Percentiles rank a stretch among this genome's conserved stretches.
Evolutionary conservation across 768 basidiomycete species (phyloP).

Genomic region (Phallus indusiatus): DNA sequence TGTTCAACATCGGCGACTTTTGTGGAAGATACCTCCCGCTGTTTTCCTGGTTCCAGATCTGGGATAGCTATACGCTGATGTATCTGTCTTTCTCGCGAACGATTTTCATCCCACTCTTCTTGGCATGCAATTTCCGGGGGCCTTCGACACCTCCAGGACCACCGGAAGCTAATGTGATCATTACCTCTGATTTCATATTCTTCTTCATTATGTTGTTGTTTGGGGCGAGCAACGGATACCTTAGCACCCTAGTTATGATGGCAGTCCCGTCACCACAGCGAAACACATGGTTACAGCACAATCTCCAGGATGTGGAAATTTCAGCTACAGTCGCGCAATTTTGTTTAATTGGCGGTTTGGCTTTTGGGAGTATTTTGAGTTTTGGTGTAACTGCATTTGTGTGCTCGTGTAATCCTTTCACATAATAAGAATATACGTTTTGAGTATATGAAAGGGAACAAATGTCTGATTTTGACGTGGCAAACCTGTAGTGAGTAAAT

Average conservation of each 20-base stretch:
- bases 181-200: constrained; percentile 70
- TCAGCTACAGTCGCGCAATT: constrained; percentile 78
- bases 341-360: constrained; percentile 67
- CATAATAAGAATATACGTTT: background rate
- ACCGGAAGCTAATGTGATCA: constrained; percentile 27
- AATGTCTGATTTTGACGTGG: background rate
- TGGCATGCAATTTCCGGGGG: constrained; percentile 79
- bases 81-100: constrained; percentile 58
- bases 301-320: constrained; percentile 71
- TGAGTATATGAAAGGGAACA: background rate
- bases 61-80: constrained; percentile 57
- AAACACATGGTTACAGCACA: constrained; percentile 61
- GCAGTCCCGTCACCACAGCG: constrained; percentile 72
- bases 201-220: constrained; percentile 65
- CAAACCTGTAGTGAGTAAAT: background rate
- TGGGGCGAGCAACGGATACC: constrained; percentile 75
- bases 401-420: constrained; percentile 68
- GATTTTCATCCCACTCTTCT: constrained; percentile 76
- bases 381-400: constrained; percentile 67
- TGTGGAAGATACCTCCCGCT: constrained; percentile 60
- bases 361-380: constrained; percentile 66
- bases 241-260: constrained; percentile 74
- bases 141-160: constrained; percentile 16
- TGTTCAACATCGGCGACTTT: constrained; percentile 68
- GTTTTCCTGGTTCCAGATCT: constrained; percentile 53